A percentile compares a stretch with the other conserved stretches of the same genome.
Conservation (phyloP, 108 stramenopile genomes). For the Discostella stelligeroides region DNA sequence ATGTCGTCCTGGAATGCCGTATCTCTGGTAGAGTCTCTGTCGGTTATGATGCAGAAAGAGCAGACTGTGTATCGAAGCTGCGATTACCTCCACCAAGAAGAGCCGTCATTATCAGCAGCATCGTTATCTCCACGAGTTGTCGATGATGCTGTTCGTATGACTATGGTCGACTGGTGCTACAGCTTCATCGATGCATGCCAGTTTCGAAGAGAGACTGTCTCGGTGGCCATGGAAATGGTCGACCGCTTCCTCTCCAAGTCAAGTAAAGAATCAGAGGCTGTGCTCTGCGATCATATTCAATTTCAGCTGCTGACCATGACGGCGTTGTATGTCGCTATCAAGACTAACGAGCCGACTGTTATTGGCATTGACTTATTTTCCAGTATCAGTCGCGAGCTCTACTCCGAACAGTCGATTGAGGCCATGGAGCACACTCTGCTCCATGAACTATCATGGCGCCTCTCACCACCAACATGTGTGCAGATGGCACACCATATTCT, state of each 20-base stretch:
- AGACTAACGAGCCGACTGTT: conserved; percentile 57
- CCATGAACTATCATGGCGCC: conserved; percentile 41
- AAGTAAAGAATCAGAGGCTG: not conserved
- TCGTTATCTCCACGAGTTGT: not conserved
- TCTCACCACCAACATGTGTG: conserved; percentile 35
- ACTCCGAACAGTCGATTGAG: conserved; percentile 53
- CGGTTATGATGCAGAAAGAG: not conserved
- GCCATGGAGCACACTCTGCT: conserved; percentile 53
- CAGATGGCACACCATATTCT: conserved; percentile 36
- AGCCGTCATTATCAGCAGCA: too few relatives aligned
- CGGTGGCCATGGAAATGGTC: conserved; percentile 20
- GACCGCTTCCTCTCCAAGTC: conserved; percentile 30
- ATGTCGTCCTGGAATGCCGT: too few relatives aligned
- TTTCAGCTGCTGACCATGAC: conserved; percentile 64
- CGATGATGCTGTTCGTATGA: not conserved
- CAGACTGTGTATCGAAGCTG: not conserved
- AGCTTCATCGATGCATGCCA: conserved; percentile 17
- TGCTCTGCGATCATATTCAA: conserved; percentile 32
- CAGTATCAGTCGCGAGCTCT: conserved; percentile 50
- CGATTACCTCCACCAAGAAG: too few relatives aligned
- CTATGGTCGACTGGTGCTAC: conserved; percentile 34
- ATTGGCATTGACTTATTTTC: conserved; percentile 52
- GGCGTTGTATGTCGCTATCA: conserved; percentile 57
- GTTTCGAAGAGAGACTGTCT: conserved; percentile 14
- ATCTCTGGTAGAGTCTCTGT: not conserved